Conservation (phyloP, 345 rosid genomes). For the Salix caprea region DNA sequence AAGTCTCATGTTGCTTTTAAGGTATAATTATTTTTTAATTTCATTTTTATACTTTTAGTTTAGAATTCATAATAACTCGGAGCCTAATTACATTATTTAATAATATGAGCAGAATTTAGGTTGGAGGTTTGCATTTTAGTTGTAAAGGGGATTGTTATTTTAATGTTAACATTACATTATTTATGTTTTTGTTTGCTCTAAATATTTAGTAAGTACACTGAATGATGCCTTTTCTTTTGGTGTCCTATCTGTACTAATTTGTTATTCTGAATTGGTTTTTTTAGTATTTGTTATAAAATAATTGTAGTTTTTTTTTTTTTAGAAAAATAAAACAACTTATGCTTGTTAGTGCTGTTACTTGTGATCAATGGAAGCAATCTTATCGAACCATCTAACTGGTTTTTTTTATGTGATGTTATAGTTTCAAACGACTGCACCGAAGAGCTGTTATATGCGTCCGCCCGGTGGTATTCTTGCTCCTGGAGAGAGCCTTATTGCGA, state of each 20-base stretch:
- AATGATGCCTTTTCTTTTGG: background rate
- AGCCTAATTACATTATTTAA: background rate
- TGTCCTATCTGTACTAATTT: background rate
- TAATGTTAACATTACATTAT: background rate
- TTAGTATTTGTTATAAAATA: background rate
- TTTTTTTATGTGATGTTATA: background rate
- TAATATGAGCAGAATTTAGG: background rate
- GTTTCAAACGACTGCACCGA: constrained; percentile 36
- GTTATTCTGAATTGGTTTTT: background rate
- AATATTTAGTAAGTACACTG: background rate
- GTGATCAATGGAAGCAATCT: background rate
- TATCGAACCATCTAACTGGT: background rate
- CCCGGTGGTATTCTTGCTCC: constrained; percentile 35
- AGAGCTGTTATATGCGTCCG: constrained; percentile 34
- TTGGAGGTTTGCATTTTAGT: background rate
- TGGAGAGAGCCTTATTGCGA: constrained; percentile 29
- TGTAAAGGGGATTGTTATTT: background rate
- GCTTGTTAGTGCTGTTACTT: background rate
- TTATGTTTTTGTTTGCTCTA: background rate
- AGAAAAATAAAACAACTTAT: too few species aligned
- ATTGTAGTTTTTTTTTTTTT: background rate
- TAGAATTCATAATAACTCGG: background rate
- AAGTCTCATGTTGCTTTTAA: constrained; percentile 90
- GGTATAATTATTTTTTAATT: constrained; percentile 31
- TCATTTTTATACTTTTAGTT: background rate